A percentile compares a stretch with the other conserved stretches of the same genome.
phyloP scores from a whole-genome alignment of 2,329 filamentous ascomycete species.

The Bisporella sp. region DNA sequence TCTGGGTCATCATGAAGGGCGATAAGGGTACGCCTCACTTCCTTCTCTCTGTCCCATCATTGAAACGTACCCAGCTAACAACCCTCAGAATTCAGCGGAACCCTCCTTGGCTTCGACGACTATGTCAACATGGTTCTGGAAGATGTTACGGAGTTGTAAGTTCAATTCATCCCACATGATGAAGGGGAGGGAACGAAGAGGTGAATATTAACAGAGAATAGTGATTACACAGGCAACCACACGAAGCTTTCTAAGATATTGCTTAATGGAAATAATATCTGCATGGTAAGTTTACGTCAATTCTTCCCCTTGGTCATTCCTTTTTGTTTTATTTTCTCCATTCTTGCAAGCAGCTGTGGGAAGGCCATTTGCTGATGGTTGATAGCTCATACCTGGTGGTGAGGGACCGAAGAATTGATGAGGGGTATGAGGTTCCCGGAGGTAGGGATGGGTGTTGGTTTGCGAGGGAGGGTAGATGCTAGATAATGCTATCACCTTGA shows the following conservation, averaged over 20 bases:
- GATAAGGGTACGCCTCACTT: conserved; percentile 70
- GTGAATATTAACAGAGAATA: conserved; percentile 40
- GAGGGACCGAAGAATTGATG: conserved; percentile 49
- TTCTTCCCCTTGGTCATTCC: no score
- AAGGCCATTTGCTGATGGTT: conserved; percentile 1
- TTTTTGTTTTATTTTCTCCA: no score
- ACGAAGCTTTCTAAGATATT: conserved; percentile 91
- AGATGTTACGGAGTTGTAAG: conserved; percentile 93
- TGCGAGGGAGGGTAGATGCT: no score
- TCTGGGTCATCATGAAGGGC: conserved; percentile 99
- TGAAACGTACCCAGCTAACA: background rate
- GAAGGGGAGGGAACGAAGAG: background rate
- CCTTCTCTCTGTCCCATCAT: background rate
- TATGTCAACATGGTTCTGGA: conserved; percentile 99
- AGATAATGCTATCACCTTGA: no score
- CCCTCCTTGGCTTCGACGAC: conserved; percentile 92
- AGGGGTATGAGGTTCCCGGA: no score
- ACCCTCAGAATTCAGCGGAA: conserved; percentile 81
- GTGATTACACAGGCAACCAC: conserved; percentile 84
- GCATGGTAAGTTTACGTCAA: conserved; percentile 63
- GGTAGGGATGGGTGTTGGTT: no score
- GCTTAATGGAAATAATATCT: conserved; percentile 96
- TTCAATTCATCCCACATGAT: background rate
- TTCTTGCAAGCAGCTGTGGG: background rate
- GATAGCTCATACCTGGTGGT: conserved; percentile 68